These are phyloP conservation scores for Alternaria sp. DNA, from an alignment of 2,329 filamentous ascomycete species.

Conservation along the genomic window DNA sequence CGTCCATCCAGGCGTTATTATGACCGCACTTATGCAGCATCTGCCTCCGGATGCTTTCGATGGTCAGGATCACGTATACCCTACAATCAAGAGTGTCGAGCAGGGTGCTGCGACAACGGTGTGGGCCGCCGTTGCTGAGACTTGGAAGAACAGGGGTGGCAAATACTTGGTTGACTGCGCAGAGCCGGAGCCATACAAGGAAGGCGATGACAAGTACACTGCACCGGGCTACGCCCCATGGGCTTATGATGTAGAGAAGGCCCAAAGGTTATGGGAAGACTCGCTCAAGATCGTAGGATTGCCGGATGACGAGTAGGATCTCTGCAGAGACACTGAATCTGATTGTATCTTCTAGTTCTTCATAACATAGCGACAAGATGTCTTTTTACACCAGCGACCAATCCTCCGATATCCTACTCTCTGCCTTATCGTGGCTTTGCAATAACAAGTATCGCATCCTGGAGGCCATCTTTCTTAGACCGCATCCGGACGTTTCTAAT, in stretches of 20 bases:
- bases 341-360: too few species aligned
- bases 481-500: too few species aligned
- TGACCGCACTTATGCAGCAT: conserved; percentile 38
- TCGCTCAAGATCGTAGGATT: conserved; percentile 14
- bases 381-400: too few species aligned
- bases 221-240: conserved; percentile 32
- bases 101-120: conserved; percentile 62
- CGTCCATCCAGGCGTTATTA: conserved; percentile 61
- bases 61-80: conserved; percentile 9
- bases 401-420: too few species aligned
- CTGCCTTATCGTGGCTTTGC: background rate
- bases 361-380: too few species aligned
- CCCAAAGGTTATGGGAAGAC: conserved; percentile 40
- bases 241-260: conserved; percentile 39
- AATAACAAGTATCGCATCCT: background rate
- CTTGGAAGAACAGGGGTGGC: conserved; percentile 59
- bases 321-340: background rate
- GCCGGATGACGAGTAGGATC: background rate
- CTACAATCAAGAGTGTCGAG: conserved; percentile 33
- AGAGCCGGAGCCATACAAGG: conserved; percentile 22
- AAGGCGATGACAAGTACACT: conserved; percentile 22
- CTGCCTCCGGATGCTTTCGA: conserved; percentile 4
- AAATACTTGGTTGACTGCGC: conserved; percentile 55
- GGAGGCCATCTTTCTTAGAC: rapidly evolving
- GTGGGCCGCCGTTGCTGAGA: conserved; percentile 55